Conservation (phyloP, 73 alveolate species). For the Durusdinium trenchii region DNA sequence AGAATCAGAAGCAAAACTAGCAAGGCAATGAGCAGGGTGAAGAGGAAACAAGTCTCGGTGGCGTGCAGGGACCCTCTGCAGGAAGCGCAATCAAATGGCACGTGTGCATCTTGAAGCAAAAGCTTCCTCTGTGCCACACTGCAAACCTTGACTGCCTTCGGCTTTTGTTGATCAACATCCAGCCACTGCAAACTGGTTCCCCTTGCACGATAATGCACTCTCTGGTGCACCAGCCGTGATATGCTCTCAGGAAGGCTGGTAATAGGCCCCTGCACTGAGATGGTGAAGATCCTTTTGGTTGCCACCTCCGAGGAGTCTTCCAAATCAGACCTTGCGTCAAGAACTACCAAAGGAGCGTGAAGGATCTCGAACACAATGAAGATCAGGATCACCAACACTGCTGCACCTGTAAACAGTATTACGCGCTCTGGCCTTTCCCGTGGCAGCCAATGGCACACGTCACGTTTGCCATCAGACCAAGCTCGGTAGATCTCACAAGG, state of each 20-base stretch:
- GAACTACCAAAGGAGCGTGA: constrained; percentile 27
- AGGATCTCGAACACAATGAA: constrained; percentile 9
- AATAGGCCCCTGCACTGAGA: constrained; percentile 53
- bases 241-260: constrained; percentile 18
- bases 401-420: background rate
- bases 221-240: constrained; percentile 4
- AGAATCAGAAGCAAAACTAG: background rate
- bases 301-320: background rate
- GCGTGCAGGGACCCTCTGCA: background rate
- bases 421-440: background rate
- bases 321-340: constrained; percentile 25
- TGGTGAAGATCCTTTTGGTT: background rate
- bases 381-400: background rate
- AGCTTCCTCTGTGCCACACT: background rate
- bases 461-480: constrained; percentile 46
- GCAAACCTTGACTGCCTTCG: background rate
- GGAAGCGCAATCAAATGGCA: constrained; percentile 31
- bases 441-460: background rate
- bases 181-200: constrained; percentile 22
- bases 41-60: background rate
- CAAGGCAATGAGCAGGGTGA: background rate
- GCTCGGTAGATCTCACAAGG: background rate
- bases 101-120: background rate
- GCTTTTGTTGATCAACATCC: too few relatives aligned
- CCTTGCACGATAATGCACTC: background rate